These are phyloP conservation scores for Stemphylium vesicarium DNA, from an alignment of 2,329 filamentous ascomycete species.

Conservation along the genomic window DNA sequence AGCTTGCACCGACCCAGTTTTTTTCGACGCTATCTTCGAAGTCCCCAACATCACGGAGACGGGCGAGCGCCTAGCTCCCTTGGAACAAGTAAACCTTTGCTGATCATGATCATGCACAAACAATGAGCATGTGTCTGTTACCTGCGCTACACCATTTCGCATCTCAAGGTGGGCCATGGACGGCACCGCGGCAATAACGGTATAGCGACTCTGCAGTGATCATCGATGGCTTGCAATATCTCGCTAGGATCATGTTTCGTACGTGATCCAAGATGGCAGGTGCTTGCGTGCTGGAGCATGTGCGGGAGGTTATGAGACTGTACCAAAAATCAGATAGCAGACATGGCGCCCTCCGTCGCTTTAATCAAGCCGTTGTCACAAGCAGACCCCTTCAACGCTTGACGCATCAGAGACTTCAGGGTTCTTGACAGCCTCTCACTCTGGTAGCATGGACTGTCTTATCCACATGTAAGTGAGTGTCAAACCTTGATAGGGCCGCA, in stretches of 20 bases:
- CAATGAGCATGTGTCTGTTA: constrained; percentile 5
- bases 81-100: constrained; percentile 12
- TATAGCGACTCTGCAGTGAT: constrained; percentile 5
- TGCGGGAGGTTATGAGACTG: not conserved
- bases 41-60: constrained; percentile 14
- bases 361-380: not conserved
- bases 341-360: not conserved
- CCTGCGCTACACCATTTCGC: not conserved
- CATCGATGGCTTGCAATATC: constrained; percentile 24
- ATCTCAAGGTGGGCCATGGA: constrained; percentile 1
- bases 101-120: constrained; percentile 22
- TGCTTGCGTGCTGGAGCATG: constrained; percentile 6
- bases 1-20: constrained; percentile 7
- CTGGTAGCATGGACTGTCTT: not conserved
- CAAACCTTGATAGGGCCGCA: not conserved
- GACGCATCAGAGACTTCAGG: not conserved
- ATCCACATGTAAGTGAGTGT: not conserved
- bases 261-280: constrained; percentile 9
- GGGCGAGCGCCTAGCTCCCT: constrained; percentile 3
- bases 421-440: not conserved
- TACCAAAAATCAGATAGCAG: not conserved
- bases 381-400: not conserved
- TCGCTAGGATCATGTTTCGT: constrained; percentile 13
- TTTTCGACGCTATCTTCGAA: constrained; percentile 9
- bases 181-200: constrained; percentile 11